Base-by-base conservation (phyloP, 2,329 filamentous ascomycete genomes). In the Bipolaris oryzae region DNA sequence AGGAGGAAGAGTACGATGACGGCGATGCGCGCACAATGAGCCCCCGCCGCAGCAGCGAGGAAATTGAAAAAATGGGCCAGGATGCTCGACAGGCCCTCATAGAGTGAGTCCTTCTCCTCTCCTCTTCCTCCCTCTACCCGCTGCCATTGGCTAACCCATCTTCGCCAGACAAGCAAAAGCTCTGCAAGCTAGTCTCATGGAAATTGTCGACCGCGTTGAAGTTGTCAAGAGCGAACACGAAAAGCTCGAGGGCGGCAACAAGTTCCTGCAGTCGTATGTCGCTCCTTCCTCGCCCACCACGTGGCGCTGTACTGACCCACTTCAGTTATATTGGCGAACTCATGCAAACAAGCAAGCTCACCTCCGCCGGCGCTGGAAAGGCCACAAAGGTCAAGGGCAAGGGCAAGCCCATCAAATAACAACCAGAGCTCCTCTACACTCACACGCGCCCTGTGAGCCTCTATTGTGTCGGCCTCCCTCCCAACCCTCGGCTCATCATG, bases 201-300 rank as follows among this genome's bases (percentile, higher is more conserved):
- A 89, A 61, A 89, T 98, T 41, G 92, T 96, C 64, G 91, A 96
- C 77, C 90, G 92, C 49, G 96, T 98, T 74, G 95, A 99, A 73
- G 91, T 91, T 28, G 93, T 98, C 62, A 91, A 92, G 76, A 89
- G 90, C 67, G 94, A 98, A 74, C 93, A 99, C 74, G 92, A 97
- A 79, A 97, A 96, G 78, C 87, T 99, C 52, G 93, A 98, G 77
- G 95, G 85, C 76, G 93, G 97, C 76, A 99, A 99, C 83, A 94
- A 92, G 71, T 97, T 98, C 73, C 80, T 99, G 45, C 94, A 98
- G 77, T 82, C 80, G 80, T 82, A 71, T 53, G 80, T 78, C 15
- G 13, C n/a, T 25, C 33, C 21, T 37, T 16, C 16, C 6, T 15
- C 9, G 20, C 23, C 44, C 5, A 15, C 39, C n/a, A 20, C 5